These are phyloP conservation scores for Fusarium sp. DNA, from an alignment of 2,329 filamentous ascomycete genomes.

Conservation along the genomic window DNA sequence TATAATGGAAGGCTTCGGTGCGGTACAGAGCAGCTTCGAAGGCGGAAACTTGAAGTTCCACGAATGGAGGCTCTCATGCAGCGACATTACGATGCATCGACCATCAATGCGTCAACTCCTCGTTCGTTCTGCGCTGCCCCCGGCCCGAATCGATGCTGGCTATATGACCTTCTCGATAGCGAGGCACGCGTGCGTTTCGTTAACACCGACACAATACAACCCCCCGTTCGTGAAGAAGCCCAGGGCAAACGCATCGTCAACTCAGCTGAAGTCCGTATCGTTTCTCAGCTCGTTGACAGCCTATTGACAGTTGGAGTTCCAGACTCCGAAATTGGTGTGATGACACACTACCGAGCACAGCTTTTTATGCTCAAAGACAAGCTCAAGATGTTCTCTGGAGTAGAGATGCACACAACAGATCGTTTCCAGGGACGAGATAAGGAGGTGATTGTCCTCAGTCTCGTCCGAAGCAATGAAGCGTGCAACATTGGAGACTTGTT, in stretches of 20 bases:
- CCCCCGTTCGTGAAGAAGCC: constrained; percentile 73
- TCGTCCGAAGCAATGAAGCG: constrained; percentile 86
- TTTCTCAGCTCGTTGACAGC: constrained; percentile 81
- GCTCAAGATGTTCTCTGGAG: constrained; percentile 67
- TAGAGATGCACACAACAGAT: constrained; percentile 97
- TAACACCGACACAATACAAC: constrained; percentile 82
- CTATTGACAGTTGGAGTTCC: constrained; percentile 81
- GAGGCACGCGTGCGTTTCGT: constrained; percentile 82
- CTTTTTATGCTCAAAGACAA: constrained; percentile 81
- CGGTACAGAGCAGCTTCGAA: constrained; percentile 79
- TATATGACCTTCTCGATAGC: constrained; percentile 75
- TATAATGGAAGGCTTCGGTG: constrained; percentile 93
- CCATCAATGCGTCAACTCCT: constrained; percentile 53
- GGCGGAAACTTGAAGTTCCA: constrained; percentile 73
- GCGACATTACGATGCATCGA: constrained; percentile 65
- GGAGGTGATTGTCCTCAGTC: constrained; percentile 85
- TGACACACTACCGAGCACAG: constrained; percentile 96
- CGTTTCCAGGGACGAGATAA: constrained; percentile 98
- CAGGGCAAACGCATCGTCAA: constrained; percentile 91
- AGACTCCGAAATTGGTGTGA: constrained; percentile 84
- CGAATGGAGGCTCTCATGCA: constrained; percentile 68
- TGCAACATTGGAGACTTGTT: constrained; percentile 89
- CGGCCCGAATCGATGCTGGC: constrained; percentile 72
- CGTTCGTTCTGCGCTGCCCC: constrained; percentile 65
- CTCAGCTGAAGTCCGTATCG: constrained; percentile 79